Conservation (phyloP, 495 filamentous ascomycete genomes). For the Hypoxylon crocopeplum region DNA sequence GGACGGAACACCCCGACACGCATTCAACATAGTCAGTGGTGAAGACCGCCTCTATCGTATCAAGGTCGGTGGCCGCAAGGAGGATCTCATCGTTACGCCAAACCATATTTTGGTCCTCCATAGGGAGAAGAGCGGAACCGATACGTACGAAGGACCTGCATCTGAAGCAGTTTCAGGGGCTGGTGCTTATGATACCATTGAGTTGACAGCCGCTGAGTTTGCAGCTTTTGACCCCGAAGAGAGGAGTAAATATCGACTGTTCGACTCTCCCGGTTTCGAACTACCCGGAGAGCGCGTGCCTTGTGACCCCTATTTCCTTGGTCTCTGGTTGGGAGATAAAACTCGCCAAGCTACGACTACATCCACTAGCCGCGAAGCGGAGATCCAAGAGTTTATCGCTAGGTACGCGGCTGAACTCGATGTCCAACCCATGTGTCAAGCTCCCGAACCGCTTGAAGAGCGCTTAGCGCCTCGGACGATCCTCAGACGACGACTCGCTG, state of each 20-base stretch:
- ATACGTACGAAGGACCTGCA: not conserved
- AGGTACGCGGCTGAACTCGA: too few relatives aligned
- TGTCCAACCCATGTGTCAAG: too few relatives aligned
- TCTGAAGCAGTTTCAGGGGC: not conserved
- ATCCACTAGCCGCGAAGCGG: too few relatives aligned
- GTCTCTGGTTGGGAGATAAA: too few relatives aligned
- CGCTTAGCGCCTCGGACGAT: too few relatives aligned
- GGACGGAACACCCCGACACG: conserved; percentile 53
- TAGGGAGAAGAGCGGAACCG: conserved; percentile 33
- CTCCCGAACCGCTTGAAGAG: too few relatives aligned
- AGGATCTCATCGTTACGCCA: conserved; percentile 55
- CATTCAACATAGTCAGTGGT: conserved; percentile 57
- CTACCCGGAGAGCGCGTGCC: not conserved
- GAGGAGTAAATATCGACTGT: conserved; percentile 37
- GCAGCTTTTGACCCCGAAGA: conserved; percentile 44
- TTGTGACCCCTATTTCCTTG: too few relatives aligned
- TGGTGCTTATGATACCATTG: conserved; percentile 44
- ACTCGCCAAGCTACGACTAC: too few relatives aligned
- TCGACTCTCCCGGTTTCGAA: conserved; percentile 26
- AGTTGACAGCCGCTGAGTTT: conserved; percentile 53
- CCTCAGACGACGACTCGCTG: too few relatives aligned
- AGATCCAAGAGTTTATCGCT: too few relatives aligned
- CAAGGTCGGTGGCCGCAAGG: conserved; percentile 38
- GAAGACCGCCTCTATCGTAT: conserved; percentile 46
- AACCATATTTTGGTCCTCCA: conserved; percentile 58